Percentiles rank a stretch among this genome's conserved stretches.
Evolutionary conservation across 495 filamentous ascomycete genomes (phyloP).

Genomic region (Arthonia radiata): DNA sequence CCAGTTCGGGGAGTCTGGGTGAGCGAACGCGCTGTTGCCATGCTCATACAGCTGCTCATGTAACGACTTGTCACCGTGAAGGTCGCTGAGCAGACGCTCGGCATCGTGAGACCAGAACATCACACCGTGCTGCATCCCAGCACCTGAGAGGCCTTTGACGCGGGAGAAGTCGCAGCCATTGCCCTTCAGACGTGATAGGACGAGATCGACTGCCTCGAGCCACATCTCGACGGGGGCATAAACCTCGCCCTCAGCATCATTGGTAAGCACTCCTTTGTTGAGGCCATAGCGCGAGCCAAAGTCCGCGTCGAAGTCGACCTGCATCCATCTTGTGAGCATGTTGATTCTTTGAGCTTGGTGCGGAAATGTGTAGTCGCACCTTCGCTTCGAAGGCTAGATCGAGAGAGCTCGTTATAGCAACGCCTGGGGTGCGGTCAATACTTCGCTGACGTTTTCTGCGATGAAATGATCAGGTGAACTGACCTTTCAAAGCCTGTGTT

Average conservation of each 20-base stretch:
- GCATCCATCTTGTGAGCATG: too few species aligned
- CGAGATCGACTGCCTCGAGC: constrained; percentile 74
- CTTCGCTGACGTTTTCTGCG: not conserved
- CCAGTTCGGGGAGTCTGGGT: constrained; percentile 86
- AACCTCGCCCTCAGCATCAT: constrained; percentile 61
- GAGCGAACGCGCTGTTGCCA: constrained; percentile 42
- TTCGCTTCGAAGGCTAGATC: constrained; percentile 51
- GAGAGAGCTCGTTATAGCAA: constrained; percentile 60
- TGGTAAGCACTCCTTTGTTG: constrained; percentile 65
- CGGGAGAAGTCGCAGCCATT: constrained; percentile 51
- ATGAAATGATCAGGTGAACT: constrained; percentile 2
- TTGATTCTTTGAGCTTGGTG: too few species aligned
- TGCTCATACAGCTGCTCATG: constrained; percentile 12
- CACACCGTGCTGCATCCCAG: constrained; percentile 91
- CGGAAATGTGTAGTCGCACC: too few species aligned
- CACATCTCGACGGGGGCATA: constrained; percentile 84
- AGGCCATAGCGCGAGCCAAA: constrained; percentile 40
- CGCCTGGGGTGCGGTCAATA: constrained; percentile 19
- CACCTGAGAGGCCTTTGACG: constrained; percentile 65
- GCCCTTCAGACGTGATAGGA: constrained; percentile 44
- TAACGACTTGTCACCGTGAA: constrained; percentile 23
- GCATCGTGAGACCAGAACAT: constrained; percentile 67
- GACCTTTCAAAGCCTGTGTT: constrained; percentile 84
- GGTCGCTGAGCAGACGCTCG: constrained; percentile 31
- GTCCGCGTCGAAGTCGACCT: constrained; percentile 51